Base-by-base conservation (phyloP, 768 basidiomycete genomes). In the Dioszegia crocea region DNA sequence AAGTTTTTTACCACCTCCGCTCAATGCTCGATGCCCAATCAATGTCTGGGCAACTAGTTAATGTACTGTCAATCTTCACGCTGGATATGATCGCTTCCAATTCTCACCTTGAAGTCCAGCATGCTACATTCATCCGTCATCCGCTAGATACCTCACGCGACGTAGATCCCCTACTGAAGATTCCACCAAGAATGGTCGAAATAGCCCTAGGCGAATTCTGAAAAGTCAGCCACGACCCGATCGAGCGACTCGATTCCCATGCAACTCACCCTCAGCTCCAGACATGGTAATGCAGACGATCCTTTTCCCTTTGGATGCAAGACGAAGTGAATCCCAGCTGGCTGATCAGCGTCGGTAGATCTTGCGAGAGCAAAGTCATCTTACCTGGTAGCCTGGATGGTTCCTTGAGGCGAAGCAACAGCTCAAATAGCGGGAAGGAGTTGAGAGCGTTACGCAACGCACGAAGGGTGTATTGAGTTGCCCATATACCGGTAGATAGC, bases 351-450 rank as follows among this genome's bases (percentile, higher is more conserved):
- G 17, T 40, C 36, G n/a, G 38, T 27, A n/a, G n/a, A n/a, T n/a
- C n/a, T n/a, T n/a, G 19, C 9, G 11, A 26, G 17, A 50, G 49
- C 17, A 10, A 16, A 39, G 5, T 17, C 4, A 21, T 12, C 76
- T 19, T 56, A 88, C 92, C 89, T 57, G 94, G 91, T 8, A 96
- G 70, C 27, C 94, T 81, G 66, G 82, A 81, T 1, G 90, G 86
- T 70, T 94, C 90, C 75, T 97, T 96, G 8, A 85, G 64, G 26
- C 89, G 81, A 29, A 97, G 74, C 82, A 93, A 85, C 27, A 97
- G 74, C 0, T 87, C 87, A 74, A 97, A 97, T 2, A 98, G 79
- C 1, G 94, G 92, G 63, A 96, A 96, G 63, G 91, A 86, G 62
- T 96, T 93, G 81, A 98, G 83, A 63, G 91, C 85, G 0, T 85